These are phyloP conservation scores for Petunia axillaris DNA, from an alignment of 257 asterid species.

Conservation along the genomic window DNA sequence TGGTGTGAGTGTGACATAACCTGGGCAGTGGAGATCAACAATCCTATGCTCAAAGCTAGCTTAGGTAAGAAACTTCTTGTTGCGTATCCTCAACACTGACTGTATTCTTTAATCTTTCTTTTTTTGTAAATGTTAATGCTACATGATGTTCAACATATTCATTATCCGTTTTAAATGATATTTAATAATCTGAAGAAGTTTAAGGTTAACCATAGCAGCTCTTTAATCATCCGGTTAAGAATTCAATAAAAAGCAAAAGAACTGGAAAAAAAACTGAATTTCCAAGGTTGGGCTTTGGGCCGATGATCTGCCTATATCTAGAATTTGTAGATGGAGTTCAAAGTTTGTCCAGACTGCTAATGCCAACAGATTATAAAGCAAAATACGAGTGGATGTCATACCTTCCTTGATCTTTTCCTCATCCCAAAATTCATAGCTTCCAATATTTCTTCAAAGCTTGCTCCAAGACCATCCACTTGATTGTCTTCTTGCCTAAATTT, in stretches of 20 bases:
- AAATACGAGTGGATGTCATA: slow-evolving; percentile 27
- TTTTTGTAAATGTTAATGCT: neutral
- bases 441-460: slow-evolving; percentile 67
- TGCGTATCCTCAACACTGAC: neutral
- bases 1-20: slow-evolving; percentile 14
- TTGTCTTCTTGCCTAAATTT: slow-evolving; percentile 48
- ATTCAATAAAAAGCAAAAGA: neutral
- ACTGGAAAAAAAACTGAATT: neutral
- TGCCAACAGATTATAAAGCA: slow-evolving; percentile 22
- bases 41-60: slow-evolving; percentile 2
- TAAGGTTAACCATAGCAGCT: neutral
- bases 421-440: slow-evolving; percentile 70
- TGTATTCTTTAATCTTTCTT: neutral
- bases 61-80: neutral
- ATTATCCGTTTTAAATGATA: neutral
- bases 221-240: neutral
- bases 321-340: neutral
- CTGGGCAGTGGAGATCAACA: slow-evolving; percentile 16
- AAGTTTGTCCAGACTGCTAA: neutral
- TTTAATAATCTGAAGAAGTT: neutral
- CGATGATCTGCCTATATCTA: slow-evolving; percentile 3
- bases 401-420: slow-evolving; percentile 75
- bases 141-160: neutral
- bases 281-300: slow-evolving; percentile 7
- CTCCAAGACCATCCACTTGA: slow-evolving; percentile 59